These are phyloP conservation scores for Plectranthus barbatus DNA, from an alignment of 257 asterid genomes.

Conservation along the genomic window DNA sequence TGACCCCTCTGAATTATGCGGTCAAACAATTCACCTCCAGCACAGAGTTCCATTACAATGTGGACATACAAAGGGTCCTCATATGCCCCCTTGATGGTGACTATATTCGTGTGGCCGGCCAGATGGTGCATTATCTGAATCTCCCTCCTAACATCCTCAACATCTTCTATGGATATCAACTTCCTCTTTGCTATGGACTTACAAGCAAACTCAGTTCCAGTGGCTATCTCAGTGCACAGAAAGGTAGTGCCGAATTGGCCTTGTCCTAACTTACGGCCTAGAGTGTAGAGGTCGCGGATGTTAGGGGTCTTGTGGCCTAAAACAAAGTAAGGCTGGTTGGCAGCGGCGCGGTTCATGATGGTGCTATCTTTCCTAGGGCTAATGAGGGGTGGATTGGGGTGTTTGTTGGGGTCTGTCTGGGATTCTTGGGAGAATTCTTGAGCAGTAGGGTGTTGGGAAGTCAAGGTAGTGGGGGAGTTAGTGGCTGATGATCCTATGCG, in stretches of 20 bases:
- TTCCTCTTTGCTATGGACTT: slow-evolving; percentile 90
- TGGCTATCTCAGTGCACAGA: slow-evolving; percentile 57
- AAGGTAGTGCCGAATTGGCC: slow-evolving; percentile 92
- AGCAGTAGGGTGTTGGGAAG: background rate
- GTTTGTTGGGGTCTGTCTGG: slow-evolving; percentile 31
- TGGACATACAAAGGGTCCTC: slow-evolving; percentile 85
- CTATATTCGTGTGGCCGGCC: slow-evolving; percentile 81
- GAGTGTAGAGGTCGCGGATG: slow-evolving; percentile 64
- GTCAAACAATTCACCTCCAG: slow-evolving; percentile 91
- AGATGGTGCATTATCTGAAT: slow-evolving; percentile 98
- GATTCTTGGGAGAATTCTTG: slow-evolving; percentile 22
- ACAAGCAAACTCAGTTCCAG: slow-evolving; percentile 74
- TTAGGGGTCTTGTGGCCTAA: slow-evolving; percentile 74
- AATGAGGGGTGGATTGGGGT: slow-evolving; percentile 9
- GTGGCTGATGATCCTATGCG: slow-evolving; percentile 12
- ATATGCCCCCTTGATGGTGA: slow-evolving; percentile 84
- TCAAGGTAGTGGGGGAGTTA: slow-evolving; percentile 32
- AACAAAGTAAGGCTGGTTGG: slow-evolving; percentile 62
- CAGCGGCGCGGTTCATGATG: slow-evolving; percentile 52
- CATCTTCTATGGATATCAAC: slow-evolving; percentile 80
- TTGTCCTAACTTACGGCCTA: slow-evolving; percentile 85
- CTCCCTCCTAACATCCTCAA: slow-evolving; percentile 91
- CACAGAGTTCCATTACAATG: slow-evolving; percentile 92
- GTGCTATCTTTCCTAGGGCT: slow-evolving; percentile 41
- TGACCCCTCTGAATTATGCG: slow-evolving; percentile 94